A percentile compares a stretch with the other conserved stretches of the same genome.
These are phyloP conservation scores for Globisporangium okanoganense DNA, from an alignment of 352 stramenopile species.

Conservation along the genomic window DNA sequence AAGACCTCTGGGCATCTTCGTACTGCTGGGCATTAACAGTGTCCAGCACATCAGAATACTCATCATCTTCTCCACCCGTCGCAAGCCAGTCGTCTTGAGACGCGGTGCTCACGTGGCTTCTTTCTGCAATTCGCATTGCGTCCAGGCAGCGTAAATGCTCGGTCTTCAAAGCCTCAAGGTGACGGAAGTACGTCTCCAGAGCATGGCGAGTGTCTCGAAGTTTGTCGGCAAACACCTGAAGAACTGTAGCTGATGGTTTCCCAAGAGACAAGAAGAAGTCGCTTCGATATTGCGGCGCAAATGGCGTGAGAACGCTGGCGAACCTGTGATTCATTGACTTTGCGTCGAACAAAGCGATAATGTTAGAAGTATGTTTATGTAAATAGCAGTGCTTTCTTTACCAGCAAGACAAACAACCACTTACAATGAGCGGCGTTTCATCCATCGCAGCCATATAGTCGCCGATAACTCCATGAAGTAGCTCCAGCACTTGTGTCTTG, in stretches of 20 bases:
- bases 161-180: conserved; percentile 24
- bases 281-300: conserved; percentile 22
- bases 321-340: conserved; percentile 29
- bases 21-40: conserved; percentile 26
- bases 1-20: conserved; percentile 35
- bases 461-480: conserved; percentile 37
- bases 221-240: conserved; percentile 18
- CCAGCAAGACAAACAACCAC: too few species aligned
- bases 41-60: conserved; percentile 2
- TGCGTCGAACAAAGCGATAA: background rate
- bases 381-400: too few species aligned
- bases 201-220: conserved; percentile 23
- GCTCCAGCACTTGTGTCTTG: conserved; percentile 33
- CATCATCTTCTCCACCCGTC: background rate
- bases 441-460: conserved; percentile 48
- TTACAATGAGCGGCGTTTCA: conserved; percentile 31
- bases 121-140: conserved; percentile 6
- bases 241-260: conserved; percentile 24
- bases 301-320: conserved; percentile 31
- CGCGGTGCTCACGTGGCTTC: conserved; percentile 8
- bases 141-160: conserved; percentile 33
- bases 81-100: conserved; percentile 18
- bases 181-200: conserved; percentile 28
- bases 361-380: background rate
- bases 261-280: conserved; percentile 22